phyloP scores from a whole-genome alignment of 345 rosid species.

The Eucalyptus erythrocorys region DNA sequence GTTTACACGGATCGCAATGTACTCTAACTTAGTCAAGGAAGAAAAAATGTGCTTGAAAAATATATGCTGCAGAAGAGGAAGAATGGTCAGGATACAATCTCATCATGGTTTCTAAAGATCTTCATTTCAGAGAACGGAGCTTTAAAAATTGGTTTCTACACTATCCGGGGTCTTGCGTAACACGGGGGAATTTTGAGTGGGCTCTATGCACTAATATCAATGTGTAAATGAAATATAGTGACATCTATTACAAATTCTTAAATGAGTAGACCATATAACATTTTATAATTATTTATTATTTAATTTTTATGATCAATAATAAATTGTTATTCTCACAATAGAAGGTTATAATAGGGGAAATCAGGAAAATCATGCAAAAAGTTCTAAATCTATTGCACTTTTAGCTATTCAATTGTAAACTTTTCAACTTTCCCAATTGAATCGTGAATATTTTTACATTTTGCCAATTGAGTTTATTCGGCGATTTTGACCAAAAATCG shows the following conservation, averaged over 20 bases:
- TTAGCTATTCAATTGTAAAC: no score
- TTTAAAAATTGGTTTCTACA: neutral
- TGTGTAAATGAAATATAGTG: neutral
- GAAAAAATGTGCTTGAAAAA: conserved; percentile 78
- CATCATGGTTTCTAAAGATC: neutral
- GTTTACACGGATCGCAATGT: conserved; percentile 60
- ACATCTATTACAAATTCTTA: neutral
- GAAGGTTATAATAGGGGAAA: neutral
- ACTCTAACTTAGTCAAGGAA: conserved; percentile 71
- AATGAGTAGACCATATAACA: rapidly evolving
- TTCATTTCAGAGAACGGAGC: neutral
- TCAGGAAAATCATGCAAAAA: no score
- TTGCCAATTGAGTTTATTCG: no score
- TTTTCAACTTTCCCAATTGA: no score
- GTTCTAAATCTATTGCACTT: no score
- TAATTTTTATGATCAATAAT: no score
- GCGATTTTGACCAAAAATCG: no score
- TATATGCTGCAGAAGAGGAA: conserved; percentile 36
- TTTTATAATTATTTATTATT: no score
- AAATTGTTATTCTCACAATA: no score
- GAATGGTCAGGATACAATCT: neutral
- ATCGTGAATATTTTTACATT: no score
- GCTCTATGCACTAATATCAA: rapidly evolving
- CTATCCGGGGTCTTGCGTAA: neutral
- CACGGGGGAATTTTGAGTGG: neutral